phyloP scores from a whole-genome alignment of 495 filamentous ascomycete genomes.

The Saxophila tyrrhenica region DNA sequence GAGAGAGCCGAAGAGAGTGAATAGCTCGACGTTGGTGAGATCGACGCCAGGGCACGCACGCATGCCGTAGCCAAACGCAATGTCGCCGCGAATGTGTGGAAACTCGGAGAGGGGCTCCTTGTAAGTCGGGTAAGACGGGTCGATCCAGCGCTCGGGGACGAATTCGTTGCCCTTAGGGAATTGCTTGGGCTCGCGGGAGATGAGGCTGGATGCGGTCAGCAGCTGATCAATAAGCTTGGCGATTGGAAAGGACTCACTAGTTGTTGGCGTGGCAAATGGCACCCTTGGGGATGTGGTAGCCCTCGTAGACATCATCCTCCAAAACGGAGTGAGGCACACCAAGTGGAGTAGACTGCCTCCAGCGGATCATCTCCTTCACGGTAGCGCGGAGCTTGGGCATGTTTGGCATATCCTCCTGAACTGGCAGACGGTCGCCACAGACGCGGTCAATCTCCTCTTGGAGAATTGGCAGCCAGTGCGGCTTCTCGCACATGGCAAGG shows the following conservation, averaged over 20 bases:
- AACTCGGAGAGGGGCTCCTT: conserved; percentile 25
- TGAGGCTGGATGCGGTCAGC: too few relatives aligned
- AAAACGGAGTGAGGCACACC: conserved; percentile 16
- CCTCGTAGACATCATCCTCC: conserved; percentile 23
- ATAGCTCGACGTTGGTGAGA: conserved; percentile 40
- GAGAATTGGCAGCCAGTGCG: conserved; percentile 41
- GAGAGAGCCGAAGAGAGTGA: conserved; percentile 46
- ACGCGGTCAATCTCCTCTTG: conserved; percentile 45
- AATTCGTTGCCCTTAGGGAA: conserved; percentile 36
- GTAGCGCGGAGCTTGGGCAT: conserved; percentile 40
- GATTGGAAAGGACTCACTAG: too few relatives aligned
- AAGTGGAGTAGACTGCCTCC: conserved; percentile 33
- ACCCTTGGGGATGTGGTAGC: conserved; percentile 36
- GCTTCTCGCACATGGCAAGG: conserved; percentile 49
- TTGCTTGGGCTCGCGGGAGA: conserved; percentile 11
- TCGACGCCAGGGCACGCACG: conserved; percentile 41
- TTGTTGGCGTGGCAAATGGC: conserved; percentile 34
- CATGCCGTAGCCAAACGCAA: conserved; percentile 38
- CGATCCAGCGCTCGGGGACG: conserved; percentile 40
- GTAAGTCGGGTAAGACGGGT: conserved; percentile 32
- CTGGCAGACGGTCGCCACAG: conserved; percentile 32
- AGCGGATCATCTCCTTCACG: conserved; percentile 51
- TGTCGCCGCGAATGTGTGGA: conserved; percentile 39
- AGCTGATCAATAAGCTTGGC: too few relatives aligned
- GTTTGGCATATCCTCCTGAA: conserved; percentile 25